Percentiles rank a stretch among this genome's conserved stretches.
Evolutionary conservation across 2,329 filamentous ascomycete species (phyloP).

Genomic region (Paecilomyces sp.): DNA sequence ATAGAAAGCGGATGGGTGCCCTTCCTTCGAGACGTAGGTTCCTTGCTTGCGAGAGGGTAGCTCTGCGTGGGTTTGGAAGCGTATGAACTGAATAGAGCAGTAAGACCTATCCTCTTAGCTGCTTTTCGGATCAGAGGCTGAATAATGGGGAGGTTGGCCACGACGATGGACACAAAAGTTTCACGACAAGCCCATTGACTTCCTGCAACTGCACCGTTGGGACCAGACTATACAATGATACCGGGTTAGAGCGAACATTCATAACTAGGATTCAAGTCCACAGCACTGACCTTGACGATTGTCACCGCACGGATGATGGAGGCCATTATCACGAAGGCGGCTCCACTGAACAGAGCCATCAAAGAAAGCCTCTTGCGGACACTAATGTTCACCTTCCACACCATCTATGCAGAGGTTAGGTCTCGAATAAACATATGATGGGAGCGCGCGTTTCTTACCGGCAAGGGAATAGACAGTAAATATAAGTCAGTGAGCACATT

Average conservation of each 20-base stretch:
- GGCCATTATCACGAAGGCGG: constrained; percentile 47
- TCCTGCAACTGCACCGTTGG: constrained; percentile 27
- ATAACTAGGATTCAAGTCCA: not conserved
- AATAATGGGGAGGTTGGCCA: constrained; percentile 35
- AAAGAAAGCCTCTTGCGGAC: constrained; percentile 44
- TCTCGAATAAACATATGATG: not conserved
- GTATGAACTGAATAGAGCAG: constrained; percentile 16
- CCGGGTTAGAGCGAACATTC: not conserved
- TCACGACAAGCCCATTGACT: constrained; percentile 37
- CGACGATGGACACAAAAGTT: constrained; percentile 35
- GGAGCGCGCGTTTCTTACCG: constrained; percentile 26
- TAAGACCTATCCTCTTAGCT: constrained; percentile 19
- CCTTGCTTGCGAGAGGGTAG: constrained; percentile 14
- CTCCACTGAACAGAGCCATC: constrained; percentile 47
- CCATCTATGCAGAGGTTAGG: constrained; percentile 28
- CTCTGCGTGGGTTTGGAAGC: constrained; percentile 11
- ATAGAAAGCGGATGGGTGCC: constrained; percentile 4
- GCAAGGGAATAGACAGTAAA: constrained; percentile 50
- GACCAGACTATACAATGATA: constrained; percentile 14
- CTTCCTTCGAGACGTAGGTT: constrained; percentile 4
- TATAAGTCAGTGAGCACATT: constrained; percentile 53
- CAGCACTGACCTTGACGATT: constrained; percentile 31
- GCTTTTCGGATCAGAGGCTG: constrained; percentile 22
- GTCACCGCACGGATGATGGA: constrained; percentile 46
- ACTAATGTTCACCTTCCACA: constrained; percentile 45